Conservation (phyloP, 345 rosid genomes). For the Garcia nutans region DNA sequence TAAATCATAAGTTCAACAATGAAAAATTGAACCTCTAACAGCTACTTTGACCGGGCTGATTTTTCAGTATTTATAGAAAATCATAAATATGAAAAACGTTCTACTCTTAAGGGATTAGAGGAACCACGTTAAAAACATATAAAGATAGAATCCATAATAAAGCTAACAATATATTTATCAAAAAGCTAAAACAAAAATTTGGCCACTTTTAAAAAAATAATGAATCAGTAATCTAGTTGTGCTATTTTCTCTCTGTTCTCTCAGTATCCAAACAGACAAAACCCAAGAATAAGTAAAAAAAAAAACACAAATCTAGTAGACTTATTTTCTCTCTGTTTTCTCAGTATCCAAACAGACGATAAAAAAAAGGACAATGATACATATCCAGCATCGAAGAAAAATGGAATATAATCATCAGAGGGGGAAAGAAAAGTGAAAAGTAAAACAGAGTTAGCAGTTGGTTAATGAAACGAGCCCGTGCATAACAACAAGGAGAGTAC, state of each 20-base stretch:
- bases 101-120: not conserved
- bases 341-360: constrained; percentile 16
- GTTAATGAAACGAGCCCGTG: constrained; percentile 20
- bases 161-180: not conserved
- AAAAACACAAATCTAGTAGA: not conserved
- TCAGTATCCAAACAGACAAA: constrained; percentile 18
- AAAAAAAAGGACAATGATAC: not conserved
- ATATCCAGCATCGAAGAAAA: not conserved
- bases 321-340: not conserved
- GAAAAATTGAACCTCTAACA: not conserved
- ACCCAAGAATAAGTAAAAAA: not conserved
- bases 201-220: not conserved
- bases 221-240: not conserved
- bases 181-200: constrained; percentile 3
- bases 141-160: not conserved
- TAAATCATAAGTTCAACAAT: not conserved
- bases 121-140: not conserved
- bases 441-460: not conserved
- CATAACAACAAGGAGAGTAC: constrained; percentile 1
- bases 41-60: not conserved
- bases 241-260: not conserved
- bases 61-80: too few relatives aligned
- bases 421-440: not conserved
- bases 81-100: not conserved
- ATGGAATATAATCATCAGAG: not conserved